Base-by-base conservation (phyloP, 139 green algal species). In the Choricystis sp. region DNA sequence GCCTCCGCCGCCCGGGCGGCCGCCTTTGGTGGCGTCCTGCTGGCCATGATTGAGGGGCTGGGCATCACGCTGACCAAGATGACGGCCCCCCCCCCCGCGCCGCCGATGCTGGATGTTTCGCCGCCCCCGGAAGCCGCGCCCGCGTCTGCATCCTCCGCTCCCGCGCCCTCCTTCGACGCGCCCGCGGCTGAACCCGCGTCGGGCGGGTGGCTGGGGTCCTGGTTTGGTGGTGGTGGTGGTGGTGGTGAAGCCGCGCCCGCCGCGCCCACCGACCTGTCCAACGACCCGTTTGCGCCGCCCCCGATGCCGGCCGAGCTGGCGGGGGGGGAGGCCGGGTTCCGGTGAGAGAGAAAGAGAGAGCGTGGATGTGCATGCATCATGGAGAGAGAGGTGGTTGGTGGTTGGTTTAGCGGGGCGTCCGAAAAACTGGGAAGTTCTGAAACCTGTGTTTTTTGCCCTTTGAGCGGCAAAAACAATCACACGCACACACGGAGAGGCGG, bases 31-130 rank as follows among this genome's bases (percentile, higher is more conserved):
- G 94, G 94, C 29, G 82, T 96, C 48, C 76, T 96, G 58, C 74
- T 96, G 80, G 93, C 85, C 14, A 79, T 98, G 70, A 99, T 99
- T 62, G 94, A 99, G 72, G 94, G 94, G 0, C 67, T 97, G 40
- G 85, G 86, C 26, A 96, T 99, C 66, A 79, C 93, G n/a, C 77
- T 99, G 29, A 92, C 77, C 4, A 82, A 88, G 31, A 81, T 94
- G 56, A 89, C 84, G 1, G 83, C 90, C 0, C 89, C 89, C 16
- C 84, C 87, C 21, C 83, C 87, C 9, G 69, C 77, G 20, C 73
- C 73, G n/a, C 65, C 59, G 25, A 79, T 76, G 71, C 64, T 84
- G 58, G 74, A 78, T 25, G 77, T 82, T 69, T 62, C 71, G 56
- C 48, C 63, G 52, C 66, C 62, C 56, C 56, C n/a, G 4, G 29